A percentile compares a stretch with the other conserved stretches of the same genome.
phyloP scores from a whole-genome alignment of 345 rosid species.

The Aegle marmelos region DNA sequence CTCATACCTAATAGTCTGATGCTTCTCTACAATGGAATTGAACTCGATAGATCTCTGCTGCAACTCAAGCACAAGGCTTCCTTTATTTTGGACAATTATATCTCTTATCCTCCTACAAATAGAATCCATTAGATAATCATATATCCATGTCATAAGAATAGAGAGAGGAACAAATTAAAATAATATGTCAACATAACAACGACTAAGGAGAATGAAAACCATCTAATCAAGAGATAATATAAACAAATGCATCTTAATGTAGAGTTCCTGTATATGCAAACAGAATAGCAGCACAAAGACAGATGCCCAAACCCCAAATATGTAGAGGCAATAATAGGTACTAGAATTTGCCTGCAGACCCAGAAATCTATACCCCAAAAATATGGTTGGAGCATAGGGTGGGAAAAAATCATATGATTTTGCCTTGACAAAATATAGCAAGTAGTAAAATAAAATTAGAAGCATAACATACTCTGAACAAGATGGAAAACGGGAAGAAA shows the following conservation, averaged over 20 bases:
- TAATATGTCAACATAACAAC: background rate
- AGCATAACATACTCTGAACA: conserved; percentile 68
- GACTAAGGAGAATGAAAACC: conserved; percentile 1
- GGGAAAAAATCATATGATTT: background rate
- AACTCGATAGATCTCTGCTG: conserved; percentile 98
- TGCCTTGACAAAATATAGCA: background rate
- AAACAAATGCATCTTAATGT: background rate
- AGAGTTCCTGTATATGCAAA: background rate
- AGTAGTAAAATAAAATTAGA: conserved; percentile 8
- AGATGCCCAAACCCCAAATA: background rate
- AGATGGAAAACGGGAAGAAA: conserved; percentile 96
- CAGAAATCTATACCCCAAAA: background rate
- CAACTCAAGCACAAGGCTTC: conserved; percentile 93
- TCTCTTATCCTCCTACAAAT: conserved; percentile 75
- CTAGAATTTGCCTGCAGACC: background rate
- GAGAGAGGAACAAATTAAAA: conserved; percentile 8
- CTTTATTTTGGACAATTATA: conserved; percentile 67
- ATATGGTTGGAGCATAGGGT: background rate
- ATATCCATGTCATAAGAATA: background rate
- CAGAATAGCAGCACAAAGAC: background rate
- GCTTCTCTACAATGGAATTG: conserved; percentile 84
- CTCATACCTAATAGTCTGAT: conserved; percentile 68
- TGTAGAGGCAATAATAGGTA: background rate
- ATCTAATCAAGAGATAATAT: background rate
- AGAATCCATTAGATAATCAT: conserved; percentile 16